Evolutionary conservation across 371 early-diverging fungal species (phyloP).

Genomic region (Saksenaea oblongispora): DNA sequence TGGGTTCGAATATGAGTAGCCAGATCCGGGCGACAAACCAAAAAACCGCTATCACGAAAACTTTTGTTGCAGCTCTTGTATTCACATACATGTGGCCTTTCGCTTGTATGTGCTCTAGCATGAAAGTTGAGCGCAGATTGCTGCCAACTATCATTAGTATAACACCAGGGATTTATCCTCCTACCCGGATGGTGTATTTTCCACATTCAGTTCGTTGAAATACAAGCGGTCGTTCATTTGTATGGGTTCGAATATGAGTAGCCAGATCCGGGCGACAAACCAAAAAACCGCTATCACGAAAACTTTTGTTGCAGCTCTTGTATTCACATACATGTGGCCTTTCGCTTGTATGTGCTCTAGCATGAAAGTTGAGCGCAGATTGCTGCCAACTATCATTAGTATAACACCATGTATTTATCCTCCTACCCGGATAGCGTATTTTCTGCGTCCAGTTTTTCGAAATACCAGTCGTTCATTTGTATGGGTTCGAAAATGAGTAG

Average conservation of each 20-base stretch:
- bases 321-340: constrained; percentile 74
- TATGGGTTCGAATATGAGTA: constrained; percentile 79
- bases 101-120: constrained; percentile 77
- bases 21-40: constrained; percentile 73
- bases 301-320: constrained; percentile 58
- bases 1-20: constrained; percentile 79
- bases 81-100: constrained; percentile 75
- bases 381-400: constrained; percentile 35
- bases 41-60: constrained; percentile 66
- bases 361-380: constrained; percentile 78
- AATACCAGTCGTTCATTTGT: constrained; percentile 74
- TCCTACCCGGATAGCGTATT: constrained; percentile 71
- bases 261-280: constrained; percentile 76
- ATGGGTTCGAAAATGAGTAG: constrained; percentile 78
- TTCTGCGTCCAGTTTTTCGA: constrained; percentile 63
- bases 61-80: constrained; percentile 58
- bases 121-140: constrained; percentile 81
- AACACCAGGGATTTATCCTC: neutral
- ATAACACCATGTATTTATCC: neutral
- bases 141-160: constrained; percentile 22
- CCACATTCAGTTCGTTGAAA: constrained; percentile 67
- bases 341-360: constrained; percentile 80
- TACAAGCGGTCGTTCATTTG: constrained; percentile 70
- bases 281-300: constrained; percentile 65
- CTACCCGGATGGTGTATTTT: constrained; percentile 75